Evolutionary conservation across 306 rosid species (phyloP), one percentile per base, ranked within the genome.

Genomic region (Quercus engelmannii): DNA sequence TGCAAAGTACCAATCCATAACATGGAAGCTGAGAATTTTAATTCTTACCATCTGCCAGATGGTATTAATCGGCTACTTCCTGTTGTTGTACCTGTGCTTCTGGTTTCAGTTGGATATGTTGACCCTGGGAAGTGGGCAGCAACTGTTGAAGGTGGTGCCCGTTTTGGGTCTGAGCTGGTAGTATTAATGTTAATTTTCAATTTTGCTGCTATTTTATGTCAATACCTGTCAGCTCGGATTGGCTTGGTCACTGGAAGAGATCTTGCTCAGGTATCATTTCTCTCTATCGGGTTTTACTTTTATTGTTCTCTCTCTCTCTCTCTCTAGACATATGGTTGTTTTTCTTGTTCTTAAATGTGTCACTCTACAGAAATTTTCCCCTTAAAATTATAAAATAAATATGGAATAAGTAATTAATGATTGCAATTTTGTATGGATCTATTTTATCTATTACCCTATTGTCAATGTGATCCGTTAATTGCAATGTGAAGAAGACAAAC

Each of bases 51-150:
- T 58, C 63, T 59, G 56, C 84, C 76, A 21, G 85, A 82, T 26
- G 83, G 72, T 73, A 70, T 89, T 74, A 83, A 76, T 69, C 89
- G 79, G 74, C 87, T 88, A 76, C 84, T 91, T 80, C 97, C 93
- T 65, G 87, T 89, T 74, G 72, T 84, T 82, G 80, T 82, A 67
- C 97, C 97, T 8, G 79, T 79, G 72, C 94, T 94, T 86, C 82
- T 94, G 88, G 86, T 94, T 79, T 81, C 99, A 8, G 57, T 89
- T 75, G 95, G 92, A 85, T 94, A 94, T 89, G 83, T 92, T 88
- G 97, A 94, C 83, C 99, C 99, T 81, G 99, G 97, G 78, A 94
- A 94, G 90, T 94, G 97, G 99, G 91, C 87, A 1, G 97, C 97
- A 12, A 85, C 79, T 59, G 88, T 90, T 78, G 99, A 94, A 83